Evolutionary conservation across 352 stramenopile genomes (phyloP).

Genomic region (Phytophthora sansomeana): DNA sequence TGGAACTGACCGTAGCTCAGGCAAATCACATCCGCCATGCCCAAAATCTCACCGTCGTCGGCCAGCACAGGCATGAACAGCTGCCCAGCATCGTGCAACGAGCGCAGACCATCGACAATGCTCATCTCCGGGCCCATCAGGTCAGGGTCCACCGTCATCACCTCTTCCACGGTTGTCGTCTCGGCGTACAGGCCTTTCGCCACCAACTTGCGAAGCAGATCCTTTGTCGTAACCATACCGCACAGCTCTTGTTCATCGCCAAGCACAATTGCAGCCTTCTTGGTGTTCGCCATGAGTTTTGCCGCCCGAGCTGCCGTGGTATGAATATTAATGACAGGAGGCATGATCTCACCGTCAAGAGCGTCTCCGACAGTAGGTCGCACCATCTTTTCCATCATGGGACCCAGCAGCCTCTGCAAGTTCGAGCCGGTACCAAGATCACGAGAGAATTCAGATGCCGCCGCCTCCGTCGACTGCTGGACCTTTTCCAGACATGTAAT

Average conservation of each 20-base stretch:
- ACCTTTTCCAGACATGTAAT: slow-evolving; percentile 90
- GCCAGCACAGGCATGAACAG: slow-evolving; percentile 88
- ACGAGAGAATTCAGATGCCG: slow-evolving; percentile 81
- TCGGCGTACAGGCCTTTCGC: slow-evolving; percentile 81
- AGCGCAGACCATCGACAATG: slow-evolving; percentile 84
- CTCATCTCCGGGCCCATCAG: slow-evolving; percentile 76
- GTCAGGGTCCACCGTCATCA: slow-evolving; percentile 89
- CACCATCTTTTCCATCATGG: slow-evolving; percentile 93
- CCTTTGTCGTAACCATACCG: slow-evolving; percentile 88
- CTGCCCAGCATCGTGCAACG: slow-evolving; percentile 88
- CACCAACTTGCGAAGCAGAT: slow-evolving; percentile 87
- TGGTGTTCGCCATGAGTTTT: slow-evolving; percentile 88
- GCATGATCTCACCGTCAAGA: slow-evolving; percentile 82
- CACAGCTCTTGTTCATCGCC: slow-evolving; percentile 71
- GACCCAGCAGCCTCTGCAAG: slow-evolving; percentile 76
- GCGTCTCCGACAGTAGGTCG: slow-evolving; percentile 83
- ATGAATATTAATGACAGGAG: slow-evolving; percentile 77
- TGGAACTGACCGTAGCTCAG: slow-evolving; percentile 90
- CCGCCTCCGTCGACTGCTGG: slow-evolving; percentile 85
- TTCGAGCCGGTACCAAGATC: slow-evolving; percentile 76
- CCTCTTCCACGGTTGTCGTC: slow-evolving; percentile 80
- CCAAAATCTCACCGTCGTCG: slow-evolving; percentile 79
- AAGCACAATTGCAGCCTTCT: slow-evolving; percentile 88
- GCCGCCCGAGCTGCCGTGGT: slow-evolving; percentile 75
- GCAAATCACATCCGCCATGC: slow-evolving; percentile 90